These are phyloP conservation scores for Eucalyptus albens DNA, from an alignment of 345 rosid genomes.

Conservation along the genomic window DNA sequence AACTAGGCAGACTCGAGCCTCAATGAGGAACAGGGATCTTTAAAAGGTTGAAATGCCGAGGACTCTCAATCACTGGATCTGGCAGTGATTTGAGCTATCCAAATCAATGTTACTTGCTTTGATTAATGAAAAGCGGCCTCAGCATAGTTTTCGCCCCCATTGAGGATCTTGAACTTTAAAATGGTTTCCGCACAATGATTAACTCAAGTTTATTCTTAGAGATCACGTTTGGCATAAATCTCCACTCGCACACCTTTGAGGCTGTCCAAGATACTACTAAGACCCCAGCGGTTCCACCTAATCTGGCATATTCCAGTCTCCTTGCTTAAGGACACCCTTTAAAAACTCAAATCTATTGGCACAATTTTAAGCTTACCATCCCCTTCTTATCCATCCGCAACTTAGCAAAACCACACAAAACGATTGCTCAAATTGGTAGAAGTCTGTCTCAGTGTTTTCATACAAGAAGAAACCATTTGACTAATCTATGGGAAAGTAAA, in stretches of 20 bases:
- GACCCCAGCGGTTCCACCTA: not conserved
- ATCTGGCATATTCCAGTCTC: not conserved
- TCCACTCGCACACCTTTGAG: not conserved
- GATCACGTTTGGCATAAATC: not conserved
- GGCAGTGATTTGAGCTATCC: not conserved
- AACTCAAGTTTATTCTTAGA: not conserved
- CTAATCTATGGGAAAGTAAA: not conserved
- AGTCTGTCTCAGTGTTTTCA: not conserved
- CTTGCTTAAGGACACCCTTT: not conserved
- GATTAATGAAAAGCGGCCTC: not conserved
- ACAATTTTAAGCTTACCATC: not conserved
- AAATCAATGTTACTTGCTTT: not conserved
- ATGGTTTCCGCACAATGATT: not conserved
- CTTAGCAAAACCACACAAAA: not conserved
- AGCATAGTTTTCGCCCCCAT: not conserved
- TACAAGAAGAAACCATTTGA: not conserved
- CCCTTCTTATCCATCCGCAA: not conserved
- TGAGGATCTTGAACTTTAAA: not conserved
- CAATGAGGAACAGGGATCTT: not conserved
- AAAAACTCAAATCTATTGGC: not conserved
- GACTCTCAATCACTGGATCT: not conserved
- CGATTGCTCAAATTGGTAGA: not conserved
- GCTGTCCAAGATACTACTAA: not conserved
- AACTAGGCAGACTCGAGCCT: not conserved
- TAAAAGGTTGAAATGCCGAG: not conserved